phyloP scores from a whole-genome alignment of 192 early-diverging fungal species.

The Chytriomyces sp. region DNA sequence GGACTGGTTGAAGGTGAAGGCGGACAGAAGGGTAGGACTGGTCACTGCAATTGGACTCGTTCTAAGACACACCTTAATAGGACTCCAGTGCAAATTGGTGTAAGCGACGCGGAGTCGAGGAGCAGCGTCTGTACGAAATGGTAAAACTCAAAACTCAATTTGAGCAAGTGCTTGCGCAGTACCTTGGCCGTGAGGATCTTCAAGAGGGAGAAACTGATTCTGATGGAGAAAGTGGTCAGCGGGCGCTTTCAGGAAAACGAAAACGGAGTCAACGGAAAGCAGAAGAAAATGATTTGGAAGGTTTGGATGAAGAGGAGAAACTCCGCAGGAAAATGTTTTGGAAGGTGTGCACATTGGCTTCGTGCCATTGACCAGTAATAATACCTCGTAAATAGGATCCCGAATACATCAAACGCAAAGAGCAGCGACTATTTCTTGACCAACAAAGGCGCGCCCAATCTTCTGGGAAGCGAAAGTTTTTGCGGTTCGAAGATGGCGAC shows the following conservation, averaged over 20 bases:
- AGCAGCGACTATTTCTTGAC: conserved; percentile 43
- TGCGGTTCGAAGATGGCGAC: conserved; percentile 37
- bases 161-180: conserved; percentile 60
- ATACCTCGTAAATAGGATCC: conserved; percentile 31
- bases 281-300: conserved; percentile 21
- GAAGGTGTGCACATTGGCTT: conserved; percentile 1
- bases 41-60: not conserved
- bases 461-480: conserved; percentile 42
- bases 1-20: conserved; percentile 62
- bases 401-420: conserved; percentile 30
- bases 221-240: conserved; percentile 22
- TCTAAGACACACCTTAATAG: conserved; percentile 27
- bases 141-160: conserved; percentile 67
- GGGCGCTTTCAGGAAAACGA: not conserved
- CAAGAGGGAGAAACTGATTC: conserved; percentile 20
- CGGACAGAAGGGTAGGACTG: conserved; percentile 42
- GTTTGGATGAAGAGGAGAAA: conserved; percentile 25
- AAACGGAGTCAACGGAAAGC: conserved; percentile 14
- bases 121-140: conserved; percentile 73
- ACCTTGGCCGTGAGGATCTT: conserved; percentile 17
- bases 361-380: conserved; percentile 11
- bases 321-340: conserved; percentile 25
- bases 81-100: conserved; percentile 64
- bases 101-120: conserved; percentile 62
- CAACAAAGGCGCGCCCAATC: conserved; percentile 42